Evolutionary conservation across 2,329 filamentous ascomycete species (phyloP), one percentile per base, ranked within the genome.

Genomic region (Apiospora pterosperma): DNA sequence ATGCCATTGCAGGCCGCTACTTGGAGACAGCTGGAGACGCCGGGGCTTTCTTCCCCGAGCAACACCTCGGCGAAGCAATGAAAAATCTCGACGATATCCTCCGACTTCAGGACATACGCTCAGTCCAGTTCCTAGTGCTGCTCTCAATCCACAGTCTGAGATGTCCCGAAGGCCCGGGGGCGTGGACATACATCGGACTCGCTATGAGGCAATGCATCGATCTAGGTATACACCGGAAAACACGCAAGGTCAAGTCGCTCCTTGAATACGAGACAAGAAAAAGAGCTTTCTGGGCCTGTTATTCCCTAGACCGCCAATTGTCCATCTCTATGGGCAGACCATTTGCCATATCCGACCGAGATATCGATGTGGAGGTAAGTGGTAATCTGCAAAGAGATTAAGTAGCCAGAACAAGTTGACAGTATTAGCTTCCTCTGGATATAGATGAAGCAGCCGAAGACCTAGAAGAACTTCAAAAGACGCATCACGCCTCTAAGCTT

Each of bases 211-310:
- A 66, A 11, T 70, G 68, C 61, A 70, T 70, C 31, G 69, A 71
- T 25, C 44, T 69, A 16, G 71, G 70, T 11, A 61, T 72, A 42
- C 70, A 73, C 58, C 67, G 71, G 25, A 67, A 67, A 64, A 64
- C 68, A 14, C 65, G 61, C 42, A 64, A 60, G 36, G 62, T 58
- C 16, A 63, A 61, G 3, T 65, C 64, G 10, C 65, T 62, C 14
- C 61, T 71, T 25, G 71, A 72, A 36, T 64, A 68, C 36, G 70
- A 71, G 41, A 69, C 73, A 65, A 62, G 71, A 16, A 73, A 72
- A 52, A 68, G 73, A 14, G 65, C 75, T 4, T 76, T 76, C 60
- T 76, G 74, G 74, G 68, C 69, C 5, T 72, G 71, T 55, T 76
- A 76, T 63, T 72, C 65, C 48, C 68, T 76, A 8, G 75, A 76